phyloP scores from a whole-genome alignment of 1,139 yeast species.

The Taphrina pruni region DNA sequence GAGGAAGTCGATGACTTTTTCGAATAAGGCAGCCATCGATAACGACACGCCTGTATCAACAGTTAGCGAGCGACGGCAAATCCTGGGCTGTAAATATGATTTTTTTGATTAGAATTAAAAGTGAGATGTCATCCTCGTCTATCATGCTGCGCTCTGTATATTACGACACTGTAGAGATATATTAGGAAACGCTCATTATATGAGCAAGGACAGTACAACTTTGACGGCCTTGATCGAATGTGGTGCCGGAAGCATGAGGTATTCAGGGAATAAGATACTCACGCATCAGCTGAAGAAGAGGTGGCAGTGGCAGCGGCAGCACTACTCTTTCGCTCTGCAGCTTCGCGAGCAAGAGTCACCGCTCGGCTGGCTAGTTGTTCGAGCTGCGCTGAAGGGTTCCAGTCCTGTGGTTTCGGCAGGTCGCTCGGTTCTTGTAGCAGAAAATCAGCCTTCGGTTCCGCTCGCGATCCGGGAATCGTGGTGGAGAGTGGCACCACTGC shows the following conservation, averaged over 20 bases:
- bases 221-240: too few species aligned
- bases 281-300: neutral
- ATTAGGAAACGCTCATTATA: neutral
- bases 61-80: conserved; percentile 7
- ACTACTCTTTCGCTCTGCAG: conserved; percentile 1
- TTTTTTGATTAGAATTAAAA: neutral
- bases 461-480: conserved; percentile 27
- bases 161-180: neutral
- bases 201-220: neutral
- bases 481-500: neutral
- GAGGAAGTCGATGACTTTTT: conserved; percentile 31
- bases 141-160: neutral
- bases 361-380: conserved; percentile 30
- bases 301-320: neutral
- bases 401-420: conserved; percentile 33
- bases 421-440: conserved; percentile 29
- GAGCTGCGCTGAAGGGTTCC: conserved; percentile 36
- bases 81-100: too few species aligned
- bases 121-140: neutral
- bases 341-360: conserved; percentile 12
- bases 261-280: neutral
- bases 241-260: too few species aligned
- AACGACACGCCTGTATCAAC: neutral
- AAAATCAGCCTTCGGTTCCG: conserved; percentile 23
- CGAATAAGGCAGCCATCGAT: conserved; percentile 4